Base-by-base conservation (phyloP, 177 flowering plant genomes). In the Tripterygium wilfordii region DNA sequence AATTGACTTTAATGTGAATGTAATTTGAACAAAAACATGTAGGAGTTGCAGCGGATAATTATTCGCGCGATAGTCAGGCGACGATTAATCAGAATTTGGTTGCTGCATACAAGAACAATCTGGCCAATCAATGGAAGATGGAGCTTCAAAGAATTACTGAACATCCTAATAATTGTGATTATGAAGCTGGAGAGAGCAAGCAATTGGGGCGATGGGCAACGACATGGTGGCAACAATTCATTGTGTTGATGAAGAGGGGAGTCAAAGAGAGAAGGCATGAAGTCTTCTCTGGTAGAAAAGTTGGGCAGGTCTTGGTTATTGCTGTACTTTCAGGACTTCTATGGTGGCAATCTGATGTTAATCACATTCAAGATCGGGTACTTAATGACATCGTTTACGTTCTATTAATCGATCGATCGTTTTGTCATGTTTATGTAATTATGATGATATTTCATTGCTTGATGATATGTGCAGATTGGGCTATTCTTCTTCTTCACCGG, bases 141-240 rank as follows among this genome's bases (percentile, higher is more conserved):
- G 77, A 71, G 44, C 2, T 64, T 8, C 33, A 60, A 6, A 58
- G 43, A 47, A 29, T 16, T 1, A 16, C 8, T 3, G 15, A 24
- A 18, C 19, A 42, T 3, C 15, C 10, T 10, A 16, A 32, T n/a
- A 58, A 56, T 28, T 28, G 15, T 27, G 16, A 6, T 5, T 60
- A 58, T 2, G 57, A 65, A n/a, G n/a, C n/a, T n/a, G n/a, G n/a
- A n/a, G n/a, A n/a, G n/a, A n/a, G n/a, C 27, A 72, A 55, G 57
- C 12, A 53, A 8, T 38, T 45, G 36, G 59, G 29, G 0, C 25
- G 48, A 18, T 83, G 84, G 96, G 17, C 65, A n/a, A 80, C 77
- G 31, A 76, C 70, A 8, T 87, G 96, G 90, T 57, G 62, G 65
- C 74, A 78, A 14, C 96, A 87, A 54, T 80, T 82, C 48, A 19